phyloP scores from a whole-genome alignment of 202 grass and related monocot species.

The Schoenoplectus tabernaemontani region DNA sequence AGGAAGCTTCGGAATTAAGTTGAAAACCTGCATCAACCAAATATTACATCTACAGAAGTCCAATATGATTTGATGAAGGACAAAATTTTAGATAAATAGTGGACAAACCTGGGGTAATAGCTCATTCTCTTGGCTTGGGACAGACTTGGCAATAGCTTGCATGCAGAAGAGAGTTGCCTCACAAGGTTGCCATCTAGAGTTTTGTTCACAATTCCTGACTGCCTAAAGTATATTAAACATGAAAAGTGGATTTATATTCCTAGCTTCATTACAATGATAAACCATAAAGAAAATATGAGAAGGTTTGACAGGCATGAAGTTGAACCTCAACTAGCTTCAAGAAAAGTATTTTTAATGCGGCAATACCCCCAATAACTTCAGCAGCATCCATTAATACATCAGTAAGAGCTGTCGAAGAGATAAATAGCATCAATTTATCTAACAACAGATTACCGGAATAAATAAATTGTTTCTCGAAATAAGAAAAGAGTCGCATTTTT shows the following conservation, averaged over 20 bases:
- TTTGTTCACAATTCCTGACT: conserved; percentile 49
- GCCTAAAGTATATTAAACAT: conserved; percentile 45
- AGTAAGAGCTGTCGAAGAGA: conserved; percentile 52
- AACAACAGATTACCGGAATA: background rate
- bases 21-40: conserved; percentile 61
- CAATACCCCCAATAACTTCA: conserved; percentile 72
- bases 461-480: conserved; percentile 13
- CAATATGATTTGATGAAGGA: background rate
- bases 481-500: background rate
- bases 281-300: conserved; percentile 12
- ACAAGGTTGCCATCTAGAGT: conserved; percentile 77
- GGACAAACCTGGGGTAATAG: conserved; percentile 71
- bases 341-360: conserved; percentile 75
- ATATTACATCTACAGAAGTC: conserved; percentile 1
- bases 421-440: background rate
- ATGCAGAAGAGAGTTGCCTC: conserved; percentile 92
- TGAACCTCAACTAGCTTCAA: conserved; percentile 66
- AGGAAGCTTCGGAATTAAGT: conserved; percentile 73
- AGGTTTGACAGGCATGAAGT: conserved; percentile 10
- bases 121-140: conserved; percentile 73
- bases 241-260: background rate
- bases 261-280: background rate
- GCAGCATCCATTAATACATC: conserved; percentile 92
- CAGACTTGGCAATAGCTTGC: conserved; percentile 80
- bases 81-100: background rate